These are phyloP conservation scores for Tolypocladium capitatum DNA, from an alignment of 2,329 filamentous ascomycete species.

Conservation along the genomic window DNA sequence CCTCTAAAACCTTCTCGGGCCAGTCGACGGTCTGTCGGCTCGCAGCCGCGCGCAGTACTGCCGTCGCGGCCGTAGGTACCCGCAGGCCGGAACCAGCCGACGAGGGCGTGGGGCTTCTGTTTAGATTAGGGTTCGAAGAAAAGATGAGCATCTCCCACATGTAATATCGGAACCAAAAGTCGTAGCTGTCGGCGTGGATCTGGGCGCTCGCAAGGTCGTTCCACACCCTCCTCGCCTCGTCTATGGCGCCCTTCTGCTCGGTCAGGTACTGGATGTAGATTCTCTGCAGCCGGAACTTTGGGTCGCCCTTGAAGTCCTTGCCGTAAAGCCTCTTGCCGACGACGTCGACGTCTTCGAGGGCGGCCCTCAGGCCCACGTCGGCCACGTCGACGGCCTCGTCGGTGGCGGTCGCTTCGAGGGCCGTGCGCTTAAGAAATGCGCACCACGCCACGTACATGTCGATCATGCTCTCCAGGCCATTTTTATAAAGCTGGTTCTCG, in stretches of 20 bases:
- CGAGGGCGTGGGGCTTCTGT: conserved; percentile 38
- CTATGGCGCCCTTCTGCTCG: conserved; percentile 65
- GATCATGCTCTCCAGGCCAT: conserved; percentile 76
- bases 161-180: conserved; percentile 92
- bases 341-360: conserved; percentile 72
- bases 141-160: conserved; percentile 72
- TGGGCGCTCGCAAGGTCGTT: conserved; percentile 51
- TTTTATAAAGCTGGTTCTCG: conserved; percentile 69
- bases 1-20: conserved; percentile 62
- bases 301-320: conserved; percentile 67
- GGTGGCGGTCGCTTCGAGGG: conserved; percentile 58
- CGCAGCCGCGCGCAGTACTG: conserved; percentile 60
- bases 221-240: conserved; percentile 68
- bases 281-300: conserved; percentile 74
- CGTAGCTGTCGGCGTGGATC: conserved; percentile 62
- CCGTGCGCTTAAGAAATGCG: conserved; percentile 76
- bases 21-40: conserved; percentile 52
- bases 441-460: conserved; percentile 94
- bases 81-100: conserved; percentile 35
- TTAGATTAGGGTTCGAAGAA: conserved; percentile 28
- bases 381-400: conserved; percentile 82
- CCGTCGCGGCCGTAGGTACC: conserved; percentile 61
- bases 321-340: conserved; percentile 66
- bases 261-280: conserved; percentile 88
- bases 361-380: conserved; percentile 75